Base-by-base conservation (phyloP, 2,329 filamentous ascomycete genomes). In the Fusarium albidum region DNA sequence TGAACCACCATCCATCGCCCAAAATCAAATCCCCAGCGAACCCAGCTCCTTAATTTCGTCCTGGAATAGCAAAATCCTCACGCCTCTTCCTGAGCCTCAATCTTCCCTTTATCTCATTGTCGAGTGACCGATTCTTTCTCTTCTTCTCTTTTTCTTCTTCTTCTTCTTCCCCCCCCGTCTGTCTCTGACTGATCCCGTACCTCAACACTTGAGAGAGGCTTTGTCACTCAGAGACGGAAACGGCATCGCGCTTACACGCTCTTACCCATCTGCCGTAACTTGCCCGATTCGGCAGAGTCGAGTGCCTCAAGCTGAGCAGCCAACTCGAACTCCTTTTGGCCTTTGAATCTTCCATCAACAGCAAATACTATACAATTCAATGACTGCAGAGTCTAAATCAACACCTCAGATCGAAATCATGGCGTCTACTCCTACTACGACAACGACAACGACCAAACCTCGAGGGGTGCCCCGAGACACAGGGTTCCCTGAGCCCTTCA, bases 401-500 rank as follows among this genome's bases (percentile, higher is more conserved):
- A 11, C 40, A 15, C 60, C 65, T 39, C 61, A 65, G 38, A 70
- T 62, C 44, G 46, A 68, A 55, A 53, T 64, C 55, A 69, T 71
- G 71, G 46, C 64, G 26, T 49, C 59, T 6, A 64, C 65, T 18
- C 49, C 58, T 9, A 65, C 53, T 42, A 64, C 69, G 65, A 52
- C 64, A 9, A 48, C 58, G 2, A 67, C 61, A n/a, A 66, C 52
- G 26, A 43, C 39, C 46, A 69, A 61, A 42, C 37, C 62, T 39
- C 65, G 61, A 44, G 65, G 61, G 44, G 59, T 55, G 46, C 64
- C 67, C 35, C 67, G 77, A 49, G 74, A 82, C 64, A 82, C 80
- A 12, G 80, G 80, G 38, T 83, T 83, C 51, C 80, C 80, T 2
- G 79, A 82, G 52, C 73, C 78, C 1, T 80, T 82, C 37, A 76